phyloP scores from a whole-genome alignment of 2,329 filamentous ascomycete genomes.

The Metarhizium rileyi region DNA sequence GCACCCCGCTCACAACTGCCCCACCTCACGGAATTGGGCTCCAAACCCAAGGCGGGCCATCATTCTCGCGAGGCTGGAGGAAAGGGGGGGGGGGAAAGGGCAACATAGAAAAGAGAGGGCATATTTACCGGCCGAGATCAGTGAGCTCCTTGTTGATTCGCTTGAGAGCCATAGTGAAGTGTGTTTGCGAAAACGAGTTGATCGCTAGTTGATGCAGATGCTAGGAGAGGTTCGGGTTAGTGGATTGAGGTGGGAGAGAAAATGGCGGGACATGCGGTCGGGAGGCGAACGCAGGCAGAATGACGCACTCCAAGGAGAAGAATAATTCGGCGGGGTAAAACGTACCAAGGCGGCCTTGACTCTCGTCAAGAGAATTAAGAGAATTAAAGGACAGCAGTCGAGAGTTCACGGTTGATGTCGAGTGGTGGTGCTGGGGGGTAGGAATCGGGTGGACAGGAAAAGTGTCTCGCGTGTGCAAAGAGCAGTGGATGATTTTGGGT shows the following conservation, averaged over 20 bases:
- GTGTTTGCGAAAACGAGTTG: conserved; percentile 13
- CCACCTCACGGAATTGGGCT: conserved; percentile 26
- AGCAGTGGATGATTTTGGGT: conserved; percentile 1
- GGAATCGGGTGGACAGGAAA: not conserved
- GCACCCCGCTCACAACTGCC: conserved; percentile 27
- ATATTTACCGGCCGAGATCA: conserved; percentile 74
- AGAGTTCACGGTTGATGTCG: conserved; percentile 1
- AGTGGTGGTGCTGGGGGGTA: conserved; percentile 1
- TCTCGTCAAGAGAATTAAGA: conserved; percentile 4
- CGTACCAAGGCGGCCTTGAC: conserved; percentile 11
- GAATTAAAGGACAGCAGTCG: not conserved
- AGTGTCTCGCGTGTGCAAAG: not conserved
- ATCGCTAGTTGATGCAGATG: conserved; percentile 13
- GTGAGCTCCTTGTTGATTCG: conserved; percentile 91
- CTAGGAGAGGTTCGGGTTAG: conserved; percentile 13
- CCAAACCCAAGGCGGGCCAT: conserved; percentile 6
- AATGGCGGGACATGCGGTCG: conserved; percentile 8
- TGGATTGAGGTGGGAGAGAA: conserved; percentile 5
- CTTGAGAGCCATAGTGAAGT: conserved; percentile 68
- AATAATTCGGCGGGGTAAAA: conserved; percentile 6
- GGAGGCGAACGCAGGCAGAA: conserved; percentile 11
- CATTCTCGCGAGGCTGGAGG: conserved; percentile 13
- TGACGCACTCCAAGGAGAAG: conserved; percentile 19
- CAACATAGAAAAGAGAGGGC: conserved; percentile 6
- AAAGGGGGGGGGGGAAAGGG: conserved; percentile 6